A percentile compares a stretch with the other conserved stretches of the same genome.
Evolutionary conservation across 352 stramenopile genomes (phyloP).

Genomic region (Phytophthora syringae): DNA sequence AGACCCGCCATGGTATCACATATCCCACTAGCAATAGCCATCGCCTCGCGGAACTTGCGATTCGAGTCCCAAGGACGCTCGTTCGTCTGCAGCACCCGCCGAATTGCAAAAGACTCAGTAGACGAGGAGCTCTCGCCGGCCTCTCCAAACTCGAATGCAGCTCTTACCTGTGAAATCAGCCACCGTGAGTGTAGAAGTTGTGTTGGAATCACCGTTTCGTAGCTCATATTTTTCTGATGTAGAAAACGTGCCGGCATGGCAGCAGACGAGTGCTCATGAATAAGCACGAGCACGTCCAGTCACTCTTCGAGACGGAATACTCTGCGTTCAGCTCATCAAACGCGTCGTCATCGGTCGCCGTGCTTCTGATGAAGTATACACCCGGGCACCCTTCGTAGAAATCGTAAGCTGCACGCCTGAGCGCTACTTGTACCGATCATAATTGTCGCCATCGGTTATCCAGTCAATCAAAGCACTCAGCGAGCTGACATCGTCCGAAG

Average conservation of each 20-base stretch:
- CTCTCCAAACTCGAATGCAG: background rate
- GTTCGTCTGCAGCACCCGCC: background rate
- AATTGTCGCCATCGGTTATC: background rate
- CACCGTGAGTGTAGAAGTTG: background rate
- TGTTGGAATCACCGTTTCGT: background rate
- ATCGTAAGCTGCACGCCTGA: background rate
- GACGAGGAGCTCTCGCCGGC: background rate
- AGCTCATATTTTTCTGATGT: background rate
- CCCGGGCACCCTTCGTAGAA: background rate
- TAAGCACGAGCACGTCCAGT: background rate
- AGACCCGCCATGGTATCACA: constrained; percentile 4
- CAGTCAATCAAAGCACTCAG: background rate
- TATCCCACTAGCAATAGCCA: background rate
- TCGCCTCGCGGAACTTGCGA: background rate
- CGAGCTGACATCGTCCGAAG: background rate
- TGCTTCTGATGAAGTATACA: background rate
- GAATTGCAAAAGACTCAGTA: background rate
- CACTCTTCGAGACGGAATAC: background rate
- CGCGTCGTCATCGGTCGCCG: background rate
- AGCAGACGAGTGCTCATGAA: background rate
- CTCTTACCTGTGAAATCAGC: background rate
- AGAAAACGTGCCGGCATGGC: background rate
- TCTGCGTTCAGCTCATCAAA: background rate
- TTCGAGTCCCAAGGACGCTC: background rate
- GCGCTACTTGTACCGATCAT: background rate